A percentile compares a stretch with the other conserved stretches of the same genome.
Evolutionary conservation across 495 filamentous ascomycete species (phyloP).

Genomic region (Polyplosphaeria fusca): DNA sequence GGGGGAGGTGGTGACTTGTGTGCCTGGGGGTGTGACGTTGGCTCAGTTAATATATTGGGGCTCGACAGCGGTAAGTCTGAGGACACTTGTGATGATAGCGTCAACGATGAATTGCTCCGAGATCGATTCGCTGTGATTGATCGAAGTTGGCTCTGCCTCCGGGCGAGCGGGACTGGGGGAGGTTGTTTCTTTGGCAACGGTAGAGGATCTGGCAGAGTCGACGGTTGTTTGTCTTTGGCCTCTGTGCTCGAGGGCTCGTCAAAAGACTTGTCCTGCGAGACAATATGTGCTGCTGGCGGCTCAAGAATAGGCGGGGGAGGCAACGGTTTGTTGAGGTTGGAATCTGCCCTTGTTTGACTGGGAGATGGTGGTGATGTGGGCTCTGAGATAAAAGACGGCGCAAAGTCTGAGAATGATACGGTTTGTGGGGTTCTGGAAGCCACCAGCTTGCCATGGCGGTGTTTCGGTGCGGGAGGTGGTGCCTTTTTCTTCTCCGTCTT

Average conservation of each 20-base stretch:
- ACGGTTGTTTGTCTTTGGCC: not conserved
- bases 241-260: slow-evolving; percentile 2
- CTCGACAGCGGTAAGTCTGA: slow-evolving; percentile 4
- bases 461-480: slow-evolving; percentile 36
- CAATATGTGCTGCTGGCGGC: slow-evolving; percentile 14
- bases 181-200: slow-evolving; percentile 32
- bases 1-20: slow-evolving; percentile 31
- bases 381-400: not conserved
- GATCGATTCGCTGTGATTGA: slow-evolving; percentile 19
- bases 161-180: slow-evolving; percentile 36
- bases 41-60: slow-evolving; percentile 7
- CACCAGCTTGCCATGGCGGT: slow-evolving; percentile 36
- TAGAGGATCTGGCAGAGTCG: slow-evolving; percentile 2
- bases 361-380: slow-evolving; percentile 3
- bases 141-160: slow-evolving; percentile 36
- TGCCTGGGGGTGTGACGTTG: not conserved
- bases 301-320: slow-evolving; percentile 27
- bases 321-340: slow-evolving; percentile 44
- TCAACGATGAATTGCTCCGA: slow-evolving; percentile 36
- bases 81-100: slow-evolving; percentile 32
- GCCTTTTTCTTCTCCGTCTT: slow-evolving; percentile 33
- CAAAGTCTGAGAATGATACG: slow-evolving; percentile 41
- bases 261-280: slow-evolving; percentile 18
- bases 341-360: slow-evolving; percentile 18
- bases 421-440: slow-evolving; percentile 35